These are phyloP conservation scores for Diospyros kaki DNA, from an alignment of 148 eudicot genomes.

Conservation along the genomic window DNA sequence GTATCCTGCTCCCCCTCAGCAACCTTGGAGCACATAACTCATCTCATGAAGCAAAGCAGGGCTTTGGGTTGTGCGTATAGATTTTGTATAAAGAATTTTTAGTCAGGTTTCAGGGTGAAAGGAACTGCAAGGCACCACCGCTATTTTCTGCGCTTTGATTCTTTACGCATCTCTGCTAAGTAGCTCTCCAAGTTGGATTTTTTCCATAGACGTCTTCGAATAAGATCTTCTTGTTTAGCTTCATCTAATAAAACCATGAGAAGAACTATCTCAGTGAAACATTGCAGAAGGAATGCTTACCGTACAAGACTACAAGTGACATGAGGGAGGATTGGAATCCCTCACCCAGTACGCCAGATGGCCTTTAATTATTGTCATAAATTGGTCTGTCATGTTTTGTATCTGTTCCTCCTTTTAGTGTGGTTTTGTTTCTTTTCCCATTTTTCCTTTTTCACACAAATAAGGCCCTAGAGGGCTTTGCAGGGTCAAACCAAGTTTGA, in stretches of 20 bases:
- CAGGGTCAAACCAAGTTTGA: too few relatives aligned
- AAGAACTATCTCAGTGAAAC: slow-evolving; percentile 4
- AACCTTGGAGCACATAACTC: background rate
- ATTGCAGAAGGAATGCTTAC: background rate
- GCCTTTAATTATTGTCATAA: background rate
- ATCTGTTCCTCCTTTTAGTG: background rate
- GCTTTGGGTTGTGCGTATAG: background rate
- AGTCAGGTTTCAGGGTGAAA: slow-evolving; percentile 1
- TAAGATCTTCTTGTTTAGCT: slow-evolving; percentile 71
- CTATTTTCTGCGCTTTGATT: slow-evolving; percentile 95
- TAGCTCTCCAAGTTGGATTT: slow-evolving; percentile 73
- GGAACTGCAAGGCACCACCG: background rate
- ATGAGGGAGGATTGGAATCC: background rate
- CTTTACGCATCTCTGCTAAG: slow-evolving; percentile 76
- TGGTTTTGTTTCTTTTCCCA: too few relatives aligned
- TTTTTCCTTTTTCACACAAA: too few relatives aligned
- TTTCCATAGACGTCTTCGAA: slow-evolving; percentile 74
- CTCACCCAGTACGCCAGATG: background rate
- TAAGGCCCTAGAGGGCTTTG: too few relatives aligned
- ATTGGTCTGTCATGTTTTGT: background rate
- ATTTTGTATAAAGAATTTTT: background rate
- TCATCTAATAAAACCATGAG: slow-evolving; percentile 47
- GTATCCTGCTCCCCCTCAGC: background rate
- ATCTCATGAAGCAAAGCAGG: background rate
- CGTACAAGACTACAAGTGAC: background rate